Evolutionary conservation across 768 basidiomycete species (phyloP).

Genomic region (Phylloporus arenicola): DNA sequence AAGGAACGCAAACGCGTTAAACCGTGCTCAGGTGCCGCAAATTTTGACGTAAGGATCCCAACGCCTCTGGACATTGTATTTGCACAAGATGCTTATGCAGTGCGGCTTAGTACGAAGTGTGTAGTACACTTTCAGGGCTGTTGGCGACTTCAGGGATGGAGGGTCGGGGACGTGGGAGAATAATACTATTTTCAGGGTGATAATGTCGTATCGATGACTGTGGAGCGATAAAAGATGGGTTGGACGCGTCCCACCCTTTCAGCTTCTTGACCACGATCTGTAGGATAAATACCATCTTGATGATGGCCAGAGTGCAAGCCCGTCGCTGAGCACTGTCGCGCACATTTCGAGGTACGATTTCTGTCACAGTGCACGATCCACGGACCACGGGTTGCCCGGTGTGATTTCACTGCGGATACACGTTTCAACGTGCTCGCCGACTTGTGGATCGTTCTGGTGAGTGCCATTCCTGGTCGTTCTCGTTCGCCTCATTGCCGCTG

Average conservation of each 20-base stretch:
- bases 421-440: background rate
- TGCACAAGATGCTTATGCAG: background rate
- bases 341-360: conserved; percentile 11
- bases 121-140: background rate
- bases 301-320: conserved; percentile 4
- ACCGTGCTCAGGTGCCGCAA: background rate
- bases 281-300: conserved; percentile 1
- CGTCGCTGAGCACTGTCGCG: conserved; percentile 7
- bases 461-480: background rate
- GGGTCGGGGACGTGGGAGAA: background rate
- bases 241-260: conserved; percentile 1
- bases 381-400: background rate
- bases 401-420: background rate
- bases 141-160: background rate
- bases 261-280: conserved; percentile 17
- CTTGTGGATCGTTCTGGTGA: background rate
- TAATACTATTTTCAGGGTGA: background rate
- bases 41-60: background rate
- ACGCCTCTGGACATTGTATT: background rate
- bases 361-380: background rate
- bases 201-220: conserved; percentile 20
- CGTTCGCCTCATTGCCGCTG: background rate
- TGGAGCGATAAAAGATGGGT: conserved; percentile 19
- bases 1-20: background rate
- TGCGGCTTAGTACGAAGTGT: too few relatives aligned